Percentiles rank a stretch among this genome's conserved stretches.
Evolutionary conservation across 2,329 filamentous ascomycete species (phyloP).

Genomic region (Lachnellula subtilissima): DNA sequence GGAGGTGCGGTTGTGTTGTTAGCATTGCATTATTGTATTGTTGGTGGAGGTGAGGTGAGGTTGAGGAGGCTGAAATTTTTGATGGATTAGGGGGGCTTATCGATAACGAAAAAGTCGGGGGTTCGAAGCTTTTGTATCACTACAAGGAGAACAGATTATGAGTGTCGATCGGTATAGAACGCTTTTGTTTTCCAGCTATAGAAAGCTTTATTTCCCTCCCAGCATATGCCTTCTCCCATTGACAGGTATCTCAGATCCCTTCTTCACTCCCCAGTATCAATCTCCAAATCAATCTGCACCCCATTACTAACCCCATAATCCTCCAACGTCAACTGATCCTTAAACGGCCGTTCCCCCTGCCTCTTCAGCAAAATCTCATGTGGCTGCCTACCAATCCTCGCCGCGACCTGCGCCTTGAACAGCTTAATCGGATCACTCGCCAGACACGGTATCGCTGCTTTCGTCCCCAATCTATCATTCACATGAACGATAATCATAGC

Average conservation of each 20-base stretch:
- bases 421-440: slow-evolving; percentile 77
- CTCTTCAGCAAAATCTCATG: slow-evolving; percentile 89
- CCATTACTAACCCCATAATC: slow-evolving; percentile 95
- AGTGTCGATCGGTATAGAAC: too few relatives aligned
- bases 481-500: slow-evolving; percentile 93
- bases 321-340: slow-evolving; percentile 79
- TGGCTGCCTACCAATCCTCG: slow-evolving; percentile 79
- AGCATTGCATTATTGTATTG: slow-evolving; percentile 46
- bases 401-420: slow-evolving; percentile 89
- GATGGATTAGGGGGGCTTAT: slow-evolving; percentile 12
- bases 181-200: too few relatives aligned
- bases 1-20: slow-evolving; percentile 54
- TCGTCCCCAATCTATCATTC: slow-evolving; percentile 95
- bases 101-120: slow-evolving; percentile 14
- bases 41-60: background rate
- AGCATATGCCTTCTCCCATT: background rate
- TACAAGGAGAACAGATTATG: background rate
- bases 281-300: slow-evolving; percentile 45
- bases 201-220: background rate
- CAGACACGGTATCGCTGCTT: slow-evolving; percentile 85
- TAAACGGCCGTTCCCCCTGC: slow-evolving; percentile 89
- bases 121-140: background rate
- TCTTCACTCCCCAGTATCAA: slow-evolving; percentile 32
- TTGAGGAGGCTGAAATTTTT: slow-evolving; percentile 1
- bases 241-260: background rate